Percentiles rank a stretch among this genome's conserved stretches.
Conservation (phyloP, 805 yeast genomes). For the Blastobotrys mokoenaii region DNA sequence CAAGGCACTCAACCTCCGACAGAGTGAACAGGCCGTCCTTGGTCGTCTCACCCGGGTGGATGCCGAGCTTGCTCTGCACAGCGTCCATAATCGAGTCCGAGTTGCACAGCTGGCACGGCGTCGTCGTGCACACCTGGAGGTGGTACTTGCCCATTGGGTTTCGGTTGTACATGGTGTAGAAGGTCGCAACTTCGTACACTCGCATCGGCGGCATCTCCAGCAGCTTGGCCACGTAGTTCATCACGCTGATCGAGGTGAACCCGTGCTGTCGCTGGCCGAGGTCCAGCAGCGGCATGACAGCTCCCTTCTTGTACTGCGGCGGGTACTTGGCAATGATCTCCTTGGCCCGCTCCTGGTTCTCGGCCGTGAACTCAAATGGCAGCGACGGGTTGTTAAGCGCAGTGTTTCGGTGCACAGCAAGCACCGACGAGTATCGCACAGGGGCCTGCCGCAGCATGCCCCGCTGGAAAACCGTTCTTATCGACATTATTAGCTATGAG, state of each 20-base stretch:
- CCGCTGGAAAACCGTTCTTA: too few relatives aligned
- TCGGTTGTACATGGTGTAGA: conserved; percentile 86
- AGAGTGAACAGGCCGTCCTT: conserved; percentile 66
- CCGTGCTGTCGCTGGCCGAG: conserved; percentile 84
- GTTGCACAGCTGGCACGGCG: conserved; percentile 82
- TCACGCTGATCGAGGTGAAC: conserved; percentile 75
- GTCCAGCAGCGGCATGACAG: conserved; percentile 80
- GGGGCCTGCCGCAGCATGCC: neutral
- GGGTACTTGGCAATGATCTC: conserved; percentile 75
- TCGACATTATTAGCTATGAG: too few relatives aligned
- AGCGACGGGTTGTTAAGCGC: conserved; percentile 55
- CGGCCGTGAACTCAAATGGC: conserved; percentile 65
- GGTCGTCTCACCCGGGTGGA: conserved; percentile 74
- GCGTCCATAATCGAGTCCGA: conserved; percentile 73
- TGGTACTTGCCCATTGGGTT: conserved; percentile 79
- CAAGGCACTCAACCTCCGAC: conserved; percentile 84
- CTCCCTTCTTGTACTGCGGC: conserved; percentile 77
- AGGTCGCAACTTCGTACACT: conserved; percentile 87
- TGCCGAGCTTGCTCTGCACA: conserved; percentile 47
- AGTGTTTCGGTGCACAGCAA: conserved; percentile 64
- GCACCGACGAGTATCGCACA: conserved; percentile 8
- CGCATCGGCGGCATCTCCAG: conserved; percentile 91
- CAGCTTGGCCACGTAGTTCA: conserved; percentile 81
- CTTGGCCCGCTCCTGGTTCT: conserved; percentile 59
- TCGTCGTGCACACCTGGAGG: conserved; percentile 80